These are phyloP conservation scores for Kentomonas sorsogonicus DNA, from an alignment of 208 protist species.

Conservation along the genomic window DNA sequence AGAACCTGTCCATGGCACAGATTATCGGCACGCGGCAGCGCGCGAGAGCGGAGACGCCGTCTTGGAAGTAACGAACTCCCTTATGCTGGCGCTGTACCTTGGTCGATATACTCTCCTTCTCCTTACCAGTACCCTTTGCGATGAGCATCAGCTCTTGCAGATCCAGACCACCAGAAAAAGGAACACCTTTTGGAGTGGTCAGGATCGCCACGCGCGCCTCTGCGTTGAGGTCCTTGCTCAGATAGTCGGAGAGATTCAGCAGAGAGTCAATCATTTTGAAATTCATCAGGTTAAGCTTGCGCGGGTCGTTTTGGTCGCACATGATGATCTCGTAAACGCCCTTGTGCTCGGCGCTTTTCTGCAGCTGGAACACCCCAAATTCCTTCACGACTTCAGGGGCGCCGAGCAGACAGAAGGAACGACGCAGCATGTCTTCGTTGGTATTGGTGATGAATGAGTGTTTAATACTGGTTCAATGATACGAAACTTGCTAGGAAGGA, in stretches of 20 bases:
- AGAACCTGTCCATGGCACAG: constrained; percentile 55
- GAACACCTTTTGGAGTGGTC: constrained; percentile 31
- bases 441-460: too few species aligned
- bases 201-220: constrained; percentile 52
- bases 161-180: constrained; percentile 61
- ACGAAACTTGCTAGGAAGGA: too few species aligned
- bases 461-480: too few species aligned
- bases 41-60: constrained; percentile 42
- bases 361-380: constrained; percentile 38
- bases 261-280: constrained; percentile 35
- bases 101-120: constrained; percentile 6
- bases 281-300: constrained; percentile 56
- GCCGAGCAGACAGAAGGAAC: too few species aligned
- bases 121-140: constrained; percentile 6
- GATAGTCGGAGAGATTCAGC: constrained; percentile 18
- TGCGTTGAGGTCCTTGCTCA: constrained; percentile 48
- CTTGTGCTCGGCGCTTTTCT: constrained; percentile 19
- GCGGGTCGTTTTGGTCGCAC: constrained; percentile 29
- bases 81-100: constrained; percentile 41
- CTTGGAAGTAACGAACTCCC: constrained; percentile 40
- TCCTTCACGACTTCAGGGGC: neutral
- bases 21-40: constrained; percentile 62
- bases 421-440: too few species aligned
- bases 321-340: constrained; percentile 45
- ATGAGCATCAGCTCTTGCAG: constrained; percentile 34